Base-by-base conservation (phyloP, 129 eudicot species). In the Smallanthus sonchifolius region DNA sequence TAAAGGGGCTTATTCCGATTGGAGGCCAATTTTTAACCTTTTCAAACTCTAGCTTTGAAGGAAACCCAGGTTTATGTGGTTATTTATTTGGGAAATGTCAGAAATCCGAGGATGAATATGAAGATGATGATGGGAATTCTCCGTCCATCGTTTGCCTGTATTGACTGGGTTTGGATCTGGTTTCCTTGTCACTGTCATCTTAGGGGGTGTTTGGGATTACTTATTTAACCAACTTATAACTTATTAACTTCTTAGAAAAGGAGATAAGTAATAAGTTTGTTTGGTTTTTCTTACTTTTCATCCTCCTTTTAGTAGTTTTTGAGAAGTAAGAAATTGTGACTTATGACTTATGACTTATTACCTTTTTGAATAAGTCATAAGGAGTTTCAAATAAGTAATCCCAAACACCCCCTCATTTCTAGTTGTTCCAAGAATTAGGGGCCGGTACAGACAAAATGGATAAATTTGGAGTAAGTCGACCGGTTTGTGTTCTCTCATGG, bases 131-230 rank as follows among this genome's bases (percentile, higher is more conserved):
- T 24, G 30, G 1, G 20, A n/a, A 49, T 16, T 49, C 56, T 5
- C 20, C 4, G 15, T 49, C 52, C 77, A 81, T 52, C 81, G 66
- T 59, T 38, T 84, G 81, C 60, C 72, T 52, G 75, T 74, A 20
- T 83, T 84, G 15, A 71, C 81, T 34, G 87, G 86, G 14, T 49
- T 83, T n/a, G 89, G 84, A 44, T 65, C 78, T 39, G 59, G 77
- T 60, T 79, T 84, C 68, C 16, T 87, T 77, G 54, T 82, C 70
- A 47, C 74, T 67, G 56, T 84, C 39, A 8, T 82, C 60, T n/a
- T n/a, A n/a, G n/a, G n/a, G n/a, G n/a, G n/a, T n/a, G n/a, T n/a
- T n/a, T n/a, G n/a, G n/a, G n/a, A n/a, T n/a, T n/a, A n/a, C n/a
- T n/a, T n/a, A n/a, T n/a, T n/a, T n/a, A n/a, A n/a, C n/a, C n/a